Evolutionary conservation across 2,329 filamentous ascomycete species (phyloP), one percentile per base, ranked within the genome.

Genomic region (Neopestalotiopsis clavispora): DNA sequence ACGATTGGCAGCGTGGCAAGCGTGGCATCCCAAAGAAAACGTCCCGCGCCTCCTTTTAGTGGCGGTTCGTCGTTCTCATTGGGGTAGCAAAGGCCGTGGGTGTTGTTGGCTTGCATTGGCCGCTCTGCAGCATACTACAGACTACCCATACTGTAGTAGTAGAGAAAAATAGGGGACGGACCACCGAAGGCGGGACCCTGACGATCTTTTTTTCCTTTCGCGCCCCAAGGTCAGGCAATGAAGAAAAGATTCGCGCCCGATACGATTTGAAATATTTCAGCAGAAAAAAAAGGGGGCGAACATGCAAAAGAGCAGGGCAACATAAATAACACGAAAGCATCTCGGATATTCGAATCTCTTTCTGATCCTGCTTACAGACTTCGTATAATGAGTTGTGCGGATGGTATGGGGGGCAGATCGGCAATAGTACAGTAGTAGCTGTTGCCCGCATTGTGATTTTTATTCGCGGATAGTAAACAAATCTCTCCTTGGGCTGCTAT

Each of bases 121-220:
- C 30, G 59, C 30, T 34, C 32, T 52, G 45, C 45, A 52, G 45
- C 42, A 28, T 20, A 28, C 23, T 28, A 28, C 23, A 28, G 23
- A 28, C 23, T 28, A 28, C 23, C 23, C 3, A 28, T 28, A 28
- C 2, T 28, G 23, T 23, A 23, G 23, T 23, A 23, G 23, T 28
- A 28, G 28, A 38, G 40, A 38, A 20, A 7, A 28, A 49, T 52
- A 49, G 34, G 40, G 28, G 30, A 57, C 20, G 64, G 63, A 34
- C 9, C 32, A 66, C 38, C 63, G 23, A 52, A 14, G 7, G 45
- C 10, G 20, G 62, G 63, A 65, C 64, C 64, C 64, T 66, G 64
- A 57, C 45, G 64, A 66, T 66, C 64, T 17, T 66, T 28, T 66
- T 30, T 56, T 57, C 23, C 9, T 40, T 56, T 52, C 45, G 45